phyloP scores from a whole-genome alignment of 2,329 filamentous ascomycete species.

The Proliferodiscus dingleyae region DNA sequence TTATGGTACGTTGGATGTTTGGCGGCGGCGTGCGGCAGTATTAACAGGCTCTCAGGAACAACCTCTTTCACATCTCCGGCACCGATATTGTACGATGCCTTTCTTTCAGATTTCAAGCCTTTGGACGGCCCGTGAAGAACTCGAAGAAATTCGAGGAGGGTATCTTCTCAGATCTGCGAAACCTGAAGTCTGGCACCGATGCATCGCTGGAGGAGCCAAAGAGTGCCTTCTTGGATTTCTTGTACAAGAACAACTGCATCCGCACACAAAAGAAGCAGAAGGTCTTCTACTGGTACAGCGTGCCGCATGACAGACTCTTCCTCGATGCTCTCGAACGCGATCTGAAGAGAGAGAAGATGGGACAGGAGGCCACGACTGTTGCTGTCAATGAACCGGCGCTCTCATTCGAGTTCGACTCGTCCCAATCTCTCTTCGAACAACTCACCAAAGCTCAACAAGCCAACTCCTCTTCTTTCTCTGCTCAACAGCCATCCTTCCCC shows the following conservation, averaged over 20 bases:
- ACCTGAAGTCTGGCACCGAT: constrained; percentile 96
- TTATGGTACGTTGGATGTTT: constrained; percentile 59
- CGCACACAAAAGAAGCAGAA: constrained; percentile 99
- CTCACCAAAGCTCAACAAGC: constrained; percentile 98
- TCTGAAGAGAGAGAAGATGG: constrained; percentile 98
- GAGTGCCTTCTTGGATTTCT: constrained; percentile 94
- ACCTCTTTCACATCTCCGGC: constrained; percentile 97
- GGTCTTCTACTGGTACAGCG: constrained; percentile 99
- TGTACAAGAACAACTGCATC: constrained; percentile 99
- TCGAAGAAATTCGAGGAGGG: constrained; percentile 99
- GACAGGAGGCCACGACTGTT: constrained; percentile 93
- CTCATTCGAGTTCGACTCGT: constrained; percentile 98
- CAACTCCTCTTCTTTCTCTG: constrained; percentile 94
- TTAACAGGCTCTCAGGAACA: constrained; percentile 62
- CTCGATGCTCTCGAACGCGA: constrained; percentile 96
- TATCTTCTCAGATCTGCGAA: constrained; percentile 97
- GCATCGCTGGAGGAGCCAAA: constrained; percentile 98
- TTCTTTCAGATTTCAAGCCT: constrained; percentile 97
- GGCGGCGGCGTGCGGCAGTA: constrained; percentile 1
- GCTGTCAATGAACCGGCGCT: constrained; percentile 95
- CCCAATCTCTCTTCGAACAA: constrained; percentile 97
- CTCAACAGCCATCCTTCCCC: constrained; percentile 54
- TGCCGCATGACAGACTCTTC: constrained; percentile 95
- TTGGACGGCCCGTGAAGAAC: constrained; percentile 97
- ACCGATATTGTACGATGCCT: constrained; percentile 98